phyloP scores from a whole-genome alignment of 331 rosid genomes.

The Quercus tomentella region DNA sequence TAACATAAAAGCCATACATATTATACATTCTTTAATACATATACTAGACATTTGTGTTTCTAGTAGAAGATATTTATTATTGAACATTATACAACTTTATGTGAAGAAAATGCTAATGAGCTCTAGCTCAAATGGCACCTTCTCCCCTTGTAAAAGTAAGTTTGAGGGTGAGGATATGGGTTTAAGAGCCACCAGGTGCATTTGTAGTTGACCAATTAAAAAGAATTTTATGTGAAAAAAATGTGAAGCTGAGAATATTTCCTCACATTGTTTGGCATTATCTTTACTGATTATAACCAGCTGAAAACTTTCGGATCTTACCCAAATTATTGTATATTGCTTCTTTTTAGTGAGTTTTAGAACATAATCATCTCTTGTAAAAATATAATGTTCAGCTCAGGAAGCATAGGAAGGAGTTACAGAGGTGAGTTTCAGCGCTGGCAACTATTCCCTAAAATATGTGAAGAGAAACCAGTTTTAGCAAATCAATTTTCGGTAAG shows the following conservation, averaged over 20 bases:
- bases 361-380: constrained; percentile 1
- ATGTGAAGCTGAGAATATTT: background rate
- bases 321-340: background rate
- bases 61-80: background rate
- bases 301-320: background rate
- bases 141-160: no score
- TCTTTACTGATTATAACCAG: background rate
- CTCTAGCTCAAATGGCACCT: no score
- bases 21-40: background rate
- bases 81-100: background rate
- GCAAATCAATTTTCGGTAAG: constrained; percentile 95
- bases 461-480: constrained; percentile 83
- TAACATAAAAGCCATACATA: background rate
- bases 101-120: background rate
- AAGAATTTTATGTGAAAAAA: background rate
- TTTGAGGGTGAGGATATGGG: no score
- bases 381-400: constrained; percentile 49
- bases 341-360: background rate
- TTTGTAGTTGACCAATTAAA: no score
- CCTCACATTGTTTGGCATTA: background rate
- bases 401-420: constrained; percentile 89
- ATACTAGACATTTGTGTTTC: background rate
- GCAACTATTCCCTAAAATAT: constrained; percentile 71
- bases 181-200: no score
- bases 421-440: constrained; percentile 90